Percentiles rank a stretch among this genome's conserved stretches.
phyloP scores from a whole-genome alignment of 179 eudicot genomes.

The Monotropa hypopitys region DNA sequence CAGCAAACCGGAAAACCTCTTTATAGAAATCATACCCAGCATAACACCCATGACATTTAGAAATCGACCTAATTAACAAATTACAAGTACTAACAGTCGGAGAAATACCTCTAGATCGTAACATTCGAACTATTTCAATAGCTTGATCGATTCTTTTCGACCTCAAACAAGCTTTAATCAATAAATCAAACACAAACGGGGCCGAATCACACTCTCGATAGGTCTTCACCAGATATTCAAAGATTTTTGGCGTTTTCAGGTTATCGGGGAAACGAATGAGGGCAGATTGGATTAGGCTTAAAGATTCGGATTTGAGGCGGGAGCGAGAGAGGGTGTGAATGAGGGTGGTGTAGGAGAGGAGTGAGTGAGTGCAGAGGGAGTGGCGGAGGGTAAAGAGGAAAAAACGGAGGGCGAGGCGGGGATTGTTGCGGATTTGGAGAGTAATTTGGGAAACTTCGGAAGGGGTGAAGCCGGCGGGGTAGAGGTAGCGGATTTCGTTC shows the following conservation, averaged over 20 bases:
- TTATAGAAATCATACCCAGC: slow-evolving; percentile 50
- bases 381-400: slow-evolving; percentile 38
- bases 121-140: slow-evolving; percentile 34
- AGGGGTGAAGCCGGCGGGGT: slow-evolving; percentile 38
- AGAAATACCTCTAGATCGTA: slow-evolving; percentile 23
- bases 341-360: slow-evolving; percentile 49
- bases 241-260: slow-evolving; percentile 19
- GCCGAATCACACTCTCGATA: slow-evolving; percentile 60
- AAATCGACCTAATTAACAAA: slow-evolving; percentile 29
- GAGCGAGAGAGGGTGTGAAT: slow-evolving; percentile 65
- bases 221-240: slow-evolving; percentile 26
- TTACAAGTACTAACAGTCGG: slow-evolving; percentile 34
- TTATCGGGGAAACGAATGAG: slow-evolving; percentile 16
- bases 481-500: slow-evolving; percentile 42
- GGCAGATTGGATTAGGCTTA: slow-evolving; percentile 29
- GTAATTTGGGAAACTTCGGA: slow-evolving; percentile 43
- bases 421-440: slow-evolving; percentile 47
- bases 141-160: slow-evolving; percentile 33
- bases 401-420: slow-evolving; percentile 50
- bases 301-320: slow-evolving; percentile 36
- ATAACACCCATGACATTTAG: slow-evolving; percentile 28
- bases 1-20: slow-evolving; percentile 26
- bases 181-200: slow-evolving; percentile 72
- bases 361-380: slow-evolving; percentile 33
- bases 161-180: slow-evolving; percentile 37